Conservation (phyloP, 257 asterid species). For the Euphrasia confusa region DNA sequence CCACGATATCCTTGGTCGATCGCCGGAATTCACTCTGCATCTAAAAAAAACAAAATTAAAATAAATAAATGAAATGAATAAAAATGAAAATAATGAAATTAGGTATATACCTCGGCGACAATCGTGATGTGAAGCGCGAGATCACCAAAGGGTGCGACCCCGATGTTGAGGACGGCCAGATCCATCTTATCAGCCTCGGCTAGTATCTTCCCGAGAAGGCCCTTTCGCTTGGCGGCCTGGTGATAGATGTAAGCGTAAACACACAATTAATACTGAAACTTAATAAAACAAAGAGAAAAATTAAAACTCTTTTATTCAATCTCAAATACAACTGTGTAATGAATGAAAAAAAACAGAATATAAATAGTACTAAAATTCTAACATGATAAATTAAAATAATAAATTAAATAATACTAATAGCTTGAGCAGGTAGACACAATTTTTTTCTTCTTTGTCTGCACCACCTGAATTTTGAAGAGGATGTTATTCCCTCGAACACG, state of each 20-base stretch:
- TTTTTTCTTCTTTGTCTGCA: too few relatives aligned
- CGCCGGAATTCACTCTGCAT: conserved; percentile 26
- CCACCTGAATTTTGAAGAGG: conserved; percentile 25
- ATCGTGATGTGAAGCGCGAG: conserved; percentile 24
- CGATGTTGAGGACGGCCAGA: conserved; percentile 18
- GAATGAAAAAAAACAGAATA: too few relatives aligned
- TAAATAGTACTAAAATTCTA: too few relatives aligned
- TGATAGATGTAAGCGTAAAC: too few relatives aligned
- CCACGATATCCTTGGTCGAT: conserved; percentile 24
- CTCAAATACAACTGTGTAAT: too few relatives aligned
- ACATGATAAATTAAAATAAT: too few relatives aligned
- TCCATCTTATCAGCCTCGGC: conserved; percentile 25
- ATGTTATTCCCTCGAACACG: conserved; percentile 11
- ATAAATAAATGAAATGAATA: neutral
- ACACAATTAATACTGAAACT: too few relatives aligned
- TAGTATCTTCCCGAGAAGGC: conserved; percentile 20
- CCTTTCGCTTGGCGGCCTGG: conserved; percentile 23
- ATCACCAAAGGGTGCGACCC: conserved; percentile 27
- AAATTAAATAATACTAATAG: too few relatives aligned
- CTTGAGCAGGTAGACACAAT: too few relatives aligned
- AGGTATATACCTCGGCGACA: conserved; percentile 26
- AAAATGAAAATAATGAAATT: neutral
- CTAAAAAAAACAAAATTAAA: conserved; percentile 18
- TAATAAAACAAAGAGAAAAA: too few relatives aligned
- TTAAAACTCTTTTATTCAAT: too few relatives aligned